Evolutionary conservation across 2,329 filamentous ascomycete genomes (phyloP), one percentile per base, ranked within the genome.

Genomic region (Gnomoniopsis smithogilvyi): DNA sequence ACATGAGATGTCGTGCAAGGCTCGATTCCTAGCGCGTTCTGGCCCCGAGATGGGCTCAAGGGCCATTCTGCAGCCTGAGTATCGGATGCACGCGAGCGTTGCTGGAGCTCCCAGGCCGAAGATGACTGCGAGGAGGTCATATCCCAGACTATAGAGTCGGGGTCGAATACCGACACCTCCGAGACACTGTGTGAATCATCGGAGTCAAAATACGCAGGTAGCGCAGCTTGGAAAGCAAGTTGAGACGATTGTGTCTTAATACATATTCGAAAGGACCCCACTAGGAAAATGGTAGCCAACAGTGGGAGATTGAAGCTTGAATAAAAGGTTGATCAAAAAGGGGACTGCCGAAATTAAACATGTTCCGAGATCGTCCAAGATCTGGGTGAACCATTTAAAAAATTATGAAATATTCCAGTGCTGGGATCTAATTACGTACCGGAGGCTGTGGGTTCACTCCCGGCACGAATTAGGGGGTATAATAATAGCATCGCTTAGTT

Each of bases 41-140:
- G 36, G 1, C 33, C 24, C 45, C 12, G 41, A 51, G 24, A 12
- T 22, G 30, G 12, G 33, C 22, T 24, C 51, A 46, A 26, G n/a
- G 21, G 19, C 19, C 43, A 47, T 45, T 46, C 24, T 51, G 33
- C 56, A 46, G 47, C 26, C 22, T 26, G 6, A 19, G 45, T 30
- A 38, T 55, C 38, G 36, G 36, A 30, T 15, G 3, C 46, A 36
- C 26, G 24, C n/a, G 46, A 22, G 21, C 24, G 46, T 22, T 51
- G 55, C 55, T 51, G 59, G 19, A 59, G 51, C 51, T 59, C 56
- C 24, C 50, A 56, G 49, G 33, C 51, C 48, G n/a, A n/a, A 21
- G 17, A 17, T 19, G 36, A 24, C 22, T 22, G 36, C 56, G 34
- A 21, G 12, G 38, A 26, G 2, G 56, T 46, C 59, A 61, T 61